phyloP scores from a whole-genome alignment of 1,284 basidiomycete species.

The Leccinum angustisporum region DNA sequence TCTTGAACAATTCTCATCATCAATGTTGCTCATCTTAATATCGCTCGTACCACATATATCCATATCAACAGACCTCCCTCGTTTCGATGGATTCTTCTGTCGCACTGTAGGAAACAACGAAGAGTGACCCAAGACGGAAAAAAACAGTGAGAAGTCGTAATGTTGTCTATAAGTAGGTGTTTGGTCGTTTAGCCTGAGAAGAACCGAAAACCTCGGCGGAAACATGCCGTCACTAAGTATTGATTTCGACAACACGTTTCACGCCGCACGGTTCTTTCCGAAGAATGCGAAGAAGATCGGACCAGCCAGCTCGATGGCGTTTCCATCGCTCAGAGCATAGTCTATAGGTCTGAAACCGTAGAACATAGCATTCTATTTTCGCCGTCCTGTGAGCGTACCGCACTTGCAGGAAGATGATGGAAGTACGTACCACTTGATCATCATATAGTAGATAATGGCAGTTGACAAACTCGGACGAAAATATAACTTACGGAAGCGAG shows the following conservation, averaged over 20 bases:
- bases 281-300: neutral
- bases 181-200: neutral
- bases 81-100: neutral
- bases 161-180: neutral
- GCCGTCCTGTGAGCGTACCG: too few species aligned
- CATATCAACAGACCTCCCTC: neutral
- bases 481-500: too few species aligned
- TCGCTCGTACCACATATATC: neutral
- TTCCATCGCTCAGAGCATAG: neutral
- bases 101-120: neutral
- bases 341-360: too few species aligned
- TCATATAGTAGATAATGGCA: too few species aligned
- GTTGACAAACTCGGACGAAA: too few species aligned
- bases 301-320: neutral
- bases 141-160: neutral
- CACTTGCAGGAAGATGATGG: too few species aligned
- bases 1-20: neutral
- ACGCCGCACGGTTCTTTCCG: neutral
- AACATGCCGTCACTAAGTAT: neutral
- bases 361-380: too few species aligned
- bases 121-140: neutral
- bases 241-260: neutral
- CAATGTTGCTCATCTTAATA: neutral
- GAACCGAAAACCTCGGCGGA: neutral
- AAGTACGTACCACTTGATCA: too few species aligned